Evolutionary conservation across 352 stramenopile genomes (phyloP).

Genomic region (Globisporangium orthogonon): DNA sequence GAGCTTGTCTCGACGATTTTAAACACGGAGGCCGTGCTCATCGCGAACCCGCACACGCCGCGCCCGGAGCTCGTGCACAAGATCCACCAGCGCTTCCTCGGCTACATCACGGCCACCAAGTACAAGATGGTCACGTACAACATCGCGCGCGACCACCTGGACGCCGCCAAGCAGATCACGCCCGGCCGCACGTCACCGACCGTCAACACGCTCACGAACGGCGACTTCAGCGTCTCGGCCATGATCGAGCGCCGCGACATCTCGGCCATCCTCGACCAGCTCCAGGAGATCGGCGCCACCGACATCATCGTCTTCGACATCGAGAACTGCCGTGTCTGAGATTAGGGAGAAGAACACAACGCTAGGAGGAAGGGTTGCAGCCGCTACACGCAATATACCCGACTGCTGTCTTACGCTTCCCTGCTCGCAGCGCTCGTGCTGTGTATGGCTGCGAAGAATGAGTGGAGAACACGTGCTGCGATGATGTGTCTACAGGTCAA

Average conservation of each 20-base stretch:
- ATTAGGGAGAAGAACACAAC: constrained; percentile 1
- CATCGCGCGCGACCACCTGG: constrained; percentile 86
- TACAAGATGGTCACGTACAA: constrained; percentile 99
- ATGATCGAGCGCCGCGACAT: constrained; percentile 91
- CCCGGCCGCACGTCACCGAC: constrained; percentile 93
- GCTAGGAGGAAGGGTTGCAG: not conserved
- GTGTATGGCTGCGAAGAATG: not conserved
- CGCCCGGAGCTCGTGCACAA: constrained; percentile 70
- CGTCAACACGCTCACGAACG: constrained; percentile 87
- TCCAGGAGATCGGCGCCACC: constrained; percentile 92
- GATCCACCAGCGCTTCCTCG: constrained; percentile 92
- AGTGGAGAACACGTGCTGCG: not conserved
- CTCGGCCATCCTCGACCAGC: constrained; percentile 94
- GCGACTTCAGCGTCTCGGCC: constrained; percentile 86
- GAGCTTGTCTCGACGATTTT: constrained; percentile 94
- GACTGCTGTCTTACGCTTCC: too few relatives aligned
- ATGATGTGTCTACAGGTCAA: constrained; percentile 7
- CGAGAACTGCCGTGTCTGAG: constrained; percentile 89
- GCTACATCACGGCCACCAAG: constrained; percentile 95
- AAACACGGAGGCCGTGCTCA: constrained; percentile 90
- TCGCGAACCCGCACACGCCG: constrained; percentile 76
- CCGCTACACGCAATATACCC: too few relatives aligned
- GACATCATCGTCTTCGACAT: constrained; percentile 97
- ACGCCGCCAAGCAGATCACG: constrained; percentile 87
- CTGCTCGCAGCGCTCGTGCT: not conserved